Evolutionary conservation across 2,329 filamentous ascomycete genomes (phyloP).

Genomic region (Penicillium sp.): DNA sequence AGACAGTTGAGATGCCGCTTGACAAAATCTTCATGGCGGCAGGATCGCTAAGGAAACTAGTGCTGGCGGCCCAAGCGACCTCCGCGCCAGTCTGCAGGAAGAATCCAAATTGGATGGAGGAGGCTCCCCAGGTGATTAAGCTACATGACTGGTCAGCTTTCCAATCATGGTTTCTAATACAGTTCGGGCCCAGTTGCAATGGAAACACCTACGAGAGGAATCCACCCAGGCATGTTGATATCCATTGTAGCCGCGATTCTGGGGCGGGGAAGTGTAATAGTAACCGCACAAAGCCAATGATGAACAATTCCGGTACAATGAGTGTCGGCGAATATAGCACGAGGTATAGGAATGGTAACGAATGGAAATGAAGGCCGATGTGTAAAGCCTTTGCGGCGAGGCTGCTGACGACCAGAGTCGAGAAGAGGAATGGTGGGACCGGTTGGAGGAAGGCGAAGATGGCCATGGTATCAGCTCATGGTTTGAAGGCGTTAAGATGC

Average conservation of each 20-base stretch:
- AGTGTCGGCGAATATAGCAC: conserved; percentile 41
- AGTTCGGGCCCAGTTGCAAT: not conserved
- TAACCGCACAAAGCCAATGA: conserved; percentile 30
- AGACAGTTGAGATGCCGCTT: conserved; percentile 34
- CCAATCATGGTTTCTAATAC: not conserved
- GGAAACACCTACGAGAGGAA: conserved; percentile 29
- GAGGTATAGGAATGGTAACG: conserved; percentile 34
- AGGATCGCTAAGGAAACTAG: conserved; percentile 37
- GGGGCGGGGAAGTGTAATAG: conserved; percentile 27
- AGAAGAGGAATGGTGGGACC: conserved; percentile 28
- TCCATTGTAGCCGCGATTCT: conserved; percentile 24
- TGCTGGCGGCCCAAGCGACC: conserved; percentile 39
- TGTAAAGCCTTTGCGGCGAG: conserved; percentile 36
- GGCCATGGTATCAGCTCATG: conserved; percentile 27
- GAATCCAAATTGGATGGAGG: conserved; percentile 40
- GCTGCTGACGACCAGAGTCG: conserved; percentile 31
- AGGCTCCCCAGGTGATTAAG: conserved; percentile 31
- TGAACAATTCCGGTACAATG: conserved; percentile 35
- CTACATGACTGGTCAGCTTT: conserved; percentile 16
- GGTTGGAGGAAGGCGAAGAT: conserved; percentile 19
- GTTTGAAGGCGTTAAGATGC: conserved; percentile 1
- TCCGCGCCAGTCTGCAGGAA: conserved; percentile 43
- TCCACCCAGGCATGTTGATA: conserved; percentile 24
- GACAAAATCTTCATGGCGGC: conserved; percentile 40
- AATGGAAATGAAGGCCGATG: conserved; percentile 33